Evolutionary conservation across 2,329 filamentous ascomycete species (phyloP).

Genomic region (Raffaelea arxii): DNA sequence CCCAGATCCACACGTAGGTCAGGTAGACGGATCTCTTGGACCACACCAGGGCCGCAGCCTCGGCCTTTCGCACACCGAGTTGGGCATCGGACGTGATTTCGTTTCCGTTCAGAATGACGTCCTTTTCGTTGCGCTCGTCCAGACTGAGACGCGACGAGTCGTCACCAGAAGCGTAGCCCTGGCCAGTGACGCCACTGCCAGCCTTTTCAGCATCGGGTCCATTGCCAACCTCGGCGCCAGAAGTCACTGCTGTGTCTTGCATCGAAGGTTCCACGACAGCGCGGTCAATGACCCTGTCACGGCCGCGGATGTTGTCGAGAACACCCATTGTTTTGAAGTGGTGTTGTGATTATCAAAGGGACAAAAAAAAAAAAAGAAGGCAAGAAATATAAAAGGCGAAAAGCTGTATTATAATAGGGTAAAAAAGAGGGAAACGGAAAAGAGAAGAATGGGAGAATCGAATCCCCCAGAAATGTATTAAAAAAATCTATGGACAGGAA

Average conservation of each 20-base stretch:
- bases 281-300: conserved; percentile 1
- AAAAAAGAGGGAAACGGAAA: not conserved
- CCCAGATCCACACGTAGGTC: conserved; percentile 24
- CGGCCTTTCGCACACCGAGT: conserved; percentile 36
- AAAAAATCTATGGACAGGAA: no score
- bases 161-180: not conserved
- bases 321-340: conserved; percentile 4
- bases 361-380: not conserved
- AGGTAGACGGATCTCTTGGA: conserved; percentile 26
- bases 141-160: conserved; percentile 9
- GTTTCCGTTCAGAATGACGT: conserved; percentile 7
- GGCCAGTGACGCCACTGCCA: no score
- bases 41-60: conserved; percentile 37
- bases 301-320: conserved; percentile 4
- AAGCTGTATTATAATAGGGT: not conserved
- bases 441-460: no score
- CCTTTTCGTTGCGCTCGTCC: conserved; percentile 11
- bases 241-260: not conserved
- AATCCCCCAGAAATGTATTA: no score
- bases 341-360: no score
- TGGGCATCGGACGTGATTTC: conserved; percentile 20
- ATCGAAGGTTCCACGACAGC: conserved; percentile 1
- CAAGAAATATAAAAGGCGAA: not conserved
- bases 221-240: not conserved
- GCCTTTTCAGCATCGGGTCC: not conserved